Evolutionary conservation across 164 flowering plant species (phyloP), one percentile per base, ranked within the genome.

Genomic region (Vitis cinerea): DNA sequence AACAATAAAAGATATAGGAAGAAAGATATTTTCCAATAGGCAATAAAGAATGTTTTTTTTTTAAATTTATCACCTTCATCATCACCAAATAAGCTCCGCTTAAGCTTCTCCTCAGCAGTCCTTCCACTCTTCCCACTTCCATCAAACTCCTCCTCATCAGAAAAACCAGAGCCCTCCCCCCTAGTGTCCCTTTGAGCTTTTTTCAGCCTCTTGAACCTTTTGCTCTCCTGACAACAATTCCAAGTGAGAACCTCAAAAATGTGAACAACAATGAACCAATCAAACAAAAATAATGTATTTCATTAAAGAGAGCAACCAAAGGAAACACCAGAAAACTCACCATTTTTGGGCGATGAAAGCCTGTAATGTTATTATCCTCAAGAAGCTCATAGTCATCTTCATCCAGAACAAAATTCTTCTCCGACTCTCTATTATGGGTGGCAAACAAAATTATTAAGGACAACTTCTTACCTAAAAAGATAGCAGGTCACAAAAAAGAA

Each of bases 381-480:
- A 95, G 91, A 64, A 95, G 92, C 77, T 82, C 91, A 76, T 93
- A 95, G 53, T 95, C 98, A 74, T 95, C 99, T 73, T 93, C 98
- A 68, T 95, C 99, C 53, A 95, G 95, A 4, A 74, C 78, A 77
- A 78, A 89, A 54, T 83, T 80, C 79, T 81, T 83, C 73, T 88
- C 94, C 8, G 87, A 79, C 69, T 88, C 98, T 67, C 97, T 91
- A 60, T 11, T 70, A 30, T 10, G 29, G 17, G 23, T 30, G 27
- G 15, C 14, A 52, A 1, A 47, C 10, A 63, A 1, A 50, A 29
- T 50, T 9, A 64, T 23, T 16, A 61, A 23, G 13, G 14, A 11
- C 10, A 16, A 47, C 4, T 48, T 13, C 48, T 51, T 14, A 8
- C 48, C 29, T 14, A 31, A 51, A 16, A 5, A 8, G 8, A 37